Evolutionary conservation across 1,284 basidiomycete species (phyloP).

Genomic region (Phellopilus nigrolimitatus): DNA sequence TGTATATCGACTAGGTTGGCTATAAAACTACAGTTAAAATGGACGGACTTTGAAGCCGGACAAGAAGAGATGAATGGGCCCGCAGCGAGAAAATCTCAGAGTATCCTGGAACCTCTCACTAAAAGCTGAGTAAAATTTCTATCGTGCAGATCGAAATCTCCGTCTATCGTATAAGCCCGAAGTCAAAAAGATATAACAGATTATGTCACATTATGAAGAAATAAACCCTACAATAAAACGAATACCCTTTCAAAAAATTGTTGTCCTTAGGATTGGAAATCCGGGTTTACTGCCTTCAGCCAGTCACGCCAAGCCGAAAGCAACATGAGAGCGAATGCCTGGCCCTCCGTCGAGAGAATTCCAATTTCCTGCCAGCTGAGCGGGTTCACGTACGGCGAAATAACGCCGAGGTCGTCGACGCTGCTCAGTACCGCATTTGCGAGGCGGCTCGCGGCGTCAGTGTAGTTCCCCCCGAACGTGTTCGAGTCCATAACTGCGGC

Average conservation of each 20-base stretch:
- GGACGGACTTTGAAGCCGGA: too few relatives aligned
- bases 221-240: too few relatives aligned
- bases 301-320: conserved; percentile 40
- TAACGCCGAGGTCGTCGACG: conserved; percentile 30
- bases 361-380: conserved; percentile 34
- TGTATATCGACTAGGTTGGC: too few relatives aligned
- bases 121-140: too few relatives aligned
- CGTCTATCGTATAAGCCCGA: too few relatives aligned
- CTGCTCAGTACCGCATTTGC: conserved; percentile 23
- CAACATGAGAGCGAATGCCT: conserved; percentile 45
- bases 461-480: conserved; percentile 26
- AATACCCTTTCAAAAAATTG: background rate
- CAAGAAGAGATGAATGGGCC: too few relatives aligned
- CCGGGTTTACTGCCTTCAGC: background rate
- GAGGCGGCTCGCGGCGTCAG: conserved; percentile 24
- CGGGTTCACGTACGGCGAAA: conserved; percentile 44
- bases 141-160: too few relatives aligned
- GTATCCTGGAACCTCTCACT: too few relatives aligned
- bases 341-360: conserved; percentile 40
- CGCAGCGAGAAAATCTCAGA: too few relatives aligned
- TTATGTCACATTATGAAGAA: too few relatives aligned
- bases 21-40: too few relatives aligned
- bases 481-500: conserved; percentile 28
- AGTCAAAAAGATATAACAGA: too few relatives aligned
- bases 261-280: background rate